Evolutionary conservation across 2,329 filamentous ascomycete genomes (phyloP), one percentile per base, ranked within the genome.

Genomic region (Colletotrichum godetiae): DNA sequence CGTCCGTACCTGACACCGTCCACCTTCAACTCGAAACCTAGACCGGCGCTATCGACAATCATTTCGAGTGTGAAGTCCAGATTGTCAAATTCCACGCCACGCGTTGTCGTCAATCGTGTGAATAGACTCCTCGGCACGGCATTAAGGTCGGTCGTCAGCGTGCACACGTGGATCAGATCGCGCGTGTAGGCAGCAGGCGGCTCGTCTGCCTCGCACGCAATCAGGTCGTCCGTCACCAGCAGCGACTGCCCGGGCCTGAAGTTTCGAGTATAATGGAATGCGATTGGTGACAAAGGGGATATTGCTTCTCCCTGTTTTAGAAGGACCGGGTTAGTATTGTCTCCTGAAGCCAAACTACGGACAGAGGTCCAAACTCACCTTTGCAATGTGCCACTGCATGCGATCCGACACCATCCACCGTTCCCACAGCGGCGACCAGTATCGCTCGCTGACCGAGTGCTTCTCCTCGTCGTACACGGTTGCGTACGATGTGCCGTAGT

Each of bases 331-430:
- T 56, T 49, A 74, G 76, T 66, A 35, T 62, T 64, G 11, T 42
- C 22, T 31, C 35, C 57, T 22, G 3, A 27, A 42, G 12, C 10
- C 3, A n/a, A 24, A 31, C 27, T 33, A 35, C 3, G 24, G 4
- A 67, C 22, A 22, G 22, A 11, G 3, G 27, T 13, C 12, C 31
- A 24, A 56, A 82, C 86, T 77, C 78, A 92, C 92, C 88, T 94
- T 95, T 74, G 91, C 90, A 79, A 95, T 94, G 81, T 95, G 93
- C 94, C 94, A 95, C 82, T 95, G 92, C 93, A 96, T 95, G 60
- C 93, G 88, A 81, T 95, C 92, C 58, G 89, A 91, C 7, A 95
- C 93, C 93, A 95, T 95, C 93, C 92, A 95, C 61, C 93, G 84
- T 83, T 95, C 93, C 93, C 93, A 95, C 29, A 95, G 81, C 6